Percentiles rank a stretch among this genome's conserved stretches.
Conservation (phyloP, 371 early-diverging fungal genomes). For the Apophysomyces ossiformis region DNA sequence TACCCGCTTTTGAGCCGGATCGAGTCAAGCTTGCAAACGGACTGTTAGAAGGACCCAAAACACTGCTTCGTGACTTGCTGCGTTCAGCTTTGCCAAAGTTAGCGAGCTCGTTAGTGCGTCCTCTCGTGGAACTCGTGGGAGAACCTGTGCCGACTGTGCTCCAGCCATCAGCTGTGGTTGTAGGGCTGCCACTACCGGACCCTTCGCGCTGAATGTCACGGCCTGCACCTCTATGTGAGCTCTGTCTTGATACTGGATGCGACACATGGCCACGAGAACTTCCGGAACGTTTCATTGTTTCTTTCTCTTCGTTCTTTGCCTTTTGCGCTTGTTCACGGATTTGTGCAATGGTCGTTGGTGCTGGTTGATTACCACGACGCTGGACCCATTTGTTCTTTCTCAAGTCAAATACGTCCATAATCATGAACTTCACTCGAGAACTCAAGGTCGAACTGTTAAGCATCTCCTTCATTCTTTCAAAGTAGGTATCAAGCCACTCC, state of each 20-base stretch:
- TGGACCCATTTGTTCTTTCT: constrained; percentile 82
- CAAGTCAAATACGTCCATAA: constrained; percentile 90
- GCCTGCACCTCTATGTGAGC: constrained; percentile 58
- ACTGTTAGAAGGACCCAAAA: constrained; percentile 64
- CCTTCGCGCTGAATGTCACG: constrained; percentile 47
- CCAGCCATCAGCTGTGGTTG: constrained; percentile 71
- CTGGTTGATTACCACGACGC: constrained; percentile 61
- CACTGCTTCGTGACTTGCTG: constrained; percentile 56
- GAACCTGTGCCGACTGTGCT: constrained; percentile 62
- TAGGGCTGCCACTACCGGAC: constrained; percentile 54
- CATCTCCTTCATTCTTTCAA: constrained; percentile 74
- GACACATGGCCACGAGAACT: constrained; percentile 65
- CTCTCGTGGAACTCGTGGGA: constrained; percentile 41
- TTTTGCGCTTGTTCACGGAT: constrained; percentile 81
- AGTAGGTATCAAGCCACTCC: constrained; percentile 80
- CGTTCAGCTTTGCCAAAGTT: constrained; percentile 82
- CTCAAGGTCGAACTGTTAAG: constrained; percentile 66
- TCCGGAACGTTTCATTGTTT: constrained; percentile 69
- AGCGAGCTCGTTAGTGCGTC: constrained; percentile 73
- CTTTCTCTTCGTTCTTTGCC: constrained; percentile 69
- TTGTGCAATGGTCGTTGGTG: constrained; percentile 89
- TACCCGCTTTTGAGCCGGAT: constrained; percentile 31
- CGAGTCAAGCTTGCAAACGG: constrained; percentile 59
- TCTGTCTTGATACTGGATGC: constrained; percentile 57
- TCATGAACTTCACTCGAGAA: constrained; percentile 92